Percentiles rank a stretch among this genome's conserved stretches.
Conservation (phyloP, 805 yeast species). For the Isabelozyma pseudorhagii region DNA sequence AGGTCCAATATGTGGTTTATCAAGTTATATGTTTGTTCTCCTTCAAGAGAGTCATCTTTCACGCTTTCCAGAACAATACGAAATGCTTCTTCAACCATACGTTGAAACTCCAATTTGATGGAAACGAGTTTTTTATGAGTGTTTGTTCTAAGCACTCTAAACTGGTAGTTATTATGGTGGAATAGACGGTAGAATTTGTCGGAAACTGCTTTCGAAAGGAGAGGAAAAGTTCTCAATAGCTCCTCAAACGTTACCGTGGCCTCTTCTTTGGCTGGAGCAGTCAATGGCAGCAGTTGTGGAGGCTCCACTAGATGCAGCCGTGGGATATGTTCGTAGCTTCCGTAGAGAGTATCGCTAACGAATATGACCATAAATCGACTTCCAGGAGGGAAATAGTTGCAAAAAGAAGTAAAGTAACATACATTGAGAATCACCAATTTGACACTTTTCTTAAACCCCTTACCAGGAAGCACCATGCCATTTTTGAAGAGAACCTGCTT, state of each 20-base stretch:
- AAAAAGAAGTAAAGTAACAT: conserved; percentile 51
- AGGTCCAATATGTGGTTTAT: conserved; percentile 26
- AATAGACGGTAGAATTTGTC: conserved; percentile 35
- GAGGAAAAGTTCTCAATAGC: conserved; percentile 34
- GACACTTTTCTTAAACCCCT: conserved; percentile 51
- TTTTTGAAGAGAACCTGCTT: conserved; percentile 55
- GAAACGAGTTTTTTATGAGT: conserved; percentile 21
- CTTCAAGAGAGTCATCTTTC: conserved; percentile 29
- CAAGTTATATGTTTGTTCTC: conserved; percentile 30
- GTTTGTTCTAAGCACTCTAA: conserved; percentile 26
- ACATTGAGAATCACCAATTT: conserved; percentile 42
- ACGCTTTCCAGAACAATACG: conserved; percentile 37
- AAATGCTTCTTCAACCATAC: conserved; percentile 32
- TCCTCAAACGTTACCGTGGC: conserved; percentile 29
- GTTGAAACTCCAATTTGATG: conserved; percentile 28
- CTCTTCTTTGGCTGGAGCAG: neutral
- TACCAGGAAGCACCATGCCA: conserved; percentile 51
- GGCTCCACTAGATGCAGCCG: neutral
- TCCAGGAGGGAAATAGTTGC: conserved; percentile 58
- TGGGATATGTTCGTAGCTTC: conserved; percentile 21
- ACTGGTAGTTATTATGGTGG: conserved; percentile 38
- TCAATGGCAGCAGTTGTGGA: neutral
- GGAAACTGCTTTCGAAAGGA: conserved; percentile 38
- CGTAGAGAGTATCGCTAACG: conserved; percentile 55
- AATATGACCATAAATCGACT: conserved; percentile 53